Evolutionary conservation across 768 basidiomycete species (phyloP), one percentile per base, ranked within the genome.

Genomic region (Phallus indusiatus): DNA sequence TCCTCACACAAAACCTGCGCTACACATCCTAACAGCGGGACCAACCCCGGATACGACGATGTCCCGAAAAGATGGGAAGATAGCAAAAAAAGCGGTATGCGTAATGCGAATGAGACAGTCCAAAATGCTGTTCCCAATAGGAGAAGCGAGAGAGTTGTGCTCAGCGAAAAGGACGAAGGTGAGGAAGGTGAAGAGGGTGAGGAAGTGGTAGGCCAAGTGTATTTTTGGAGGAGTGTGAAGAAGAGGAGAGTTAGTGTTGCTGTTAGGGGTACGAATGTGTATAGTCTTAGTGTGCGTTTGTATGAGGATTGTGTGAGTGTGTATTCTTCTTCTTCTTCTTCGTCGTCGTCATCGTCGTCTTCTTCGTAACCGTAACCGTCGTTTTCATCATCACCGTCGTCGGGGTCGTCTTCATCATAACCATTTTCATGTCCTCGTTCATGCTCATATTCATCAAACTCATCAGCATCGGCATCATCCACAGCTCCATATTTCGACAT

Each of bases 71-170:
- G 54, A 49, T 68, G 55, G 0, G 66, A 54, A 14, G 76, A 66
- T 33, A 78, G 21, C 1, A 71, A 59, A 67, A 74, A 81, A 14
- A 82, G 62, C 12, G 80, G 80, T 10, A 73, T 67, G 54, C 80
- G 75, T 21, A 85, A 73, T 21, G 80, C 71, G 66, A 85, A 76
- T 1, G 80, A 74, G 28, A 86, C 70, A 14, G 79, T 74, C 76
- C 82, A 91, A 50, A 90, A 73, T 2, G 82, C 77, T 17, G 76
- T 75, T 0, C 86, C 79, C 48, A 81, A 71, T 56, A 87, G 65
- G n/a, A 88, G 64, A 69, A 90, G 86, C 11, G 85, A 82, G 16
- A 88, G 64, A 1, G 88, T 42, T 11, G 42, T 42, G 42, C 42
- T 48, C 8, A n/a, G n/a, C n/a, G n/a, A n/a, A n/a, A n/a, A n/a